phyloP scores from a whole-genome alignment of 306 rosid genomes.

The Cucumis cinereus region DNA sequence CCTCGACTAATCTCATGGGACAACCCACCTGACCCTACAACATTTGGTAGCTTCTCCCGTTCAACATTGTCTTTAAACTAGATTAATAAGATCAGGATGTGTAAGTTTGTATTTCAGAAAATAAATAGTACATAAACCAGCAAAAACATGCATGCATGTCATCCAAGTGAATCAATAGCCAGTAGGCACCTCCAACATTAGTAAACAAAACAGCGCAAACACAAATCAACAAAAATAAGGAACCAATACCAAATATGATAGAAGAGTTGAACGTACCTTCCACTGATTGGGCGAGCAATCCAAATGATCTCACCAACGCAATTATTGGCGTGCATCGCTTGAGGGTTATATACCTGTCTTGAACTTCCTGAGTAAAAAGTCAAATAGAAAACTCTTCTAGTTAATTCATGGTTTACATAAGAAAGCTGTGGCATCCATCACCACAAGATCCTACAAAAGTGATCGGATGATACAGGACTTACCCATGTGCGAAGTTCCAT shows the following conservation, averaged over 20 bases:
- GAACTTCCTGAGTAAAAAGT: constrained; percentile 37
- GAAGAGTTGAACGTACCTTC: constrained; percentile 31
- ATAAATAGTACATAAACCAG: not conserved
- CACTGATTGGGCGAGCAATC: constrained; percentile 35
- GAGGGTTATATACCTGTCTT: constrained; percentile 18
- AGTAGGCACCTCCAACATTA: not conserved
- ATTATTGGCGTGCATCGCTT: constrained; percentile 23
- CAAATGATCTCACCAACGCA: constrained; percentile 69
- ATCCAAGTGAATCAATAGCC: not conserved
- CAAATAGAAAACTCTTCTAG: constrained; percentile 7
- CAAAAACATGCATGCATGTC: not conserved
- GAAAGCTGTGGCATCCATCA: not conserved
- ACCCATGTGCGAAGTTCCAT: constrained; percentile 63
- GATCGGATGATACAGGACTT: constrained; percentile 8
- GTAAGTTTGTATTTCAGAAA: not conserved
- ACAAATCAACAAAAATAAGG: not conserved
- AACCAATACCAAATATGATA: not conserved
- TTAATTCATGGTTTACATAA: not conserved
- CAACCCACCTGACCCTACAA: too few relatives aligned
- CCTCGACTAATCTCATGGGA: too few relatives aligned
- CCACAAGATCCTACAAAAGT: not conserved
- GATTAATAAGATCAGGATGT: not conserved
- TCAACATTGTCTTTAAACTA: not conserved
- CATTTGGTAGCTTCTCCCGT: too few relatives aligned
- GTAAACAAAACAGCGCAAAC: not conserved